Evolutionary conservation across 1,284 basidiomycete genomes (phyloP).

Genomic region (Acaromyces ingoldii): DNA sequence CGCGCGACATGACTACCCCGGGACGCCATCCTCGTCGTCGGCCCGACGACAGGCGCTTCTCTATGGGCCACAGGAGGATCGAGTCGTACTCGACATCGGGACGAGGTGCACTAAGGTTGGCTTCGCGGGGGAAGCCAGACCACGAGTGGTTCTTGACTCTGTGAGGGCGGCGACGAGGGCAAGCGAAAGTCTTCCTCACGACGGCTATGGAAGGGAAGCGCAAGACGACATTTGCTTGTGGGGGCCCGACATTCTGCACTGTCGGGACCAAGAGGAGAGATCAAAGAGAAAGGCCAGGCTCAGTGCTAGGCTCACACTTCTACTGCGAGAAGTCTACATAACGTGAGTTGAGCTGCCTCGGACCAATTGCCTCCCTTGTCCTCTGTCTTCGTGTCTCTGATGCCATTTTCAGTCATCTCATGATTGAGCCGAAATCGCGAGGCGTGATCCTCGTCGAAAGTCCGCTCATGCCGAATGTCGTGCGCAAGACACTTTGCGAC

Average conservation of each 20-base stretch:
- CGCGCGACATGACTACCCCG: no score
- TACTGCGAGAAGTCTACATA: conserved; percentile 32
- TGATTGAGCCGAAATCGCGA: conserved; percentile 86
- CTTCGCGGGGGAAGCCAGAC: conserved; percentile 40
- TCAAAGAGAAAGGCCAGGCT: conserved; percentile 22
- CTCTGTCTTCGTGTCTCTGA: neutral
- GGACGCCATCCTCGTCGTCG: no score
- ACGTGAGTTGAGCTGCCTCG: no score
- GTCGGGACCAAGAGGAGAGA: conserved; percentile 19
- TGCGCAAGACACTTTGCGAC: conserved; percentile 80
- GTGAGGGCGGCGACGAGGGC: conserved; percentile 45
- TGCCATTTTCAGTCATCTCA: conserved; percentile 63
- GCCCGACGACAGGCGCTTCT: no score
- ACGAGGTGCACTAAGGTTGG: conserved; percentile 38
- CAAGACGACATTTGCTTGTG: conserved; percentile 37
- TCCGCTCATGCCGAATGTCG: conserved; percentile 73
- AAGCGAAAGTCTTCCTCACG: conserved; percentile 18
- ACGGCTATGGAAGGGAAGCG: conserved; percentile 10
- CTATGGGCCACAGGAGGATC: conserved; percentile 19
- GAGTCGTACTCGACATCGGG: conserved; percentile 44
- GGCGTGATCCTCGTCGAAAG: conserved; percentile 89
- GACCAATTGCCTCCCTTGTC: no score
- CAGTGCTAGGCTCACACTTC: conserved; percentile 25
- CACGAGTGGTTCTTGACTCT: conserved; percentile 37
- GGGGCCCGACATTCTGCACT: conserved; percentile 32